Base-by-base conservation (phyloP, 2,329 filamentous ascomycete genomes). In the Colletotrichum spinosum region DNA sequence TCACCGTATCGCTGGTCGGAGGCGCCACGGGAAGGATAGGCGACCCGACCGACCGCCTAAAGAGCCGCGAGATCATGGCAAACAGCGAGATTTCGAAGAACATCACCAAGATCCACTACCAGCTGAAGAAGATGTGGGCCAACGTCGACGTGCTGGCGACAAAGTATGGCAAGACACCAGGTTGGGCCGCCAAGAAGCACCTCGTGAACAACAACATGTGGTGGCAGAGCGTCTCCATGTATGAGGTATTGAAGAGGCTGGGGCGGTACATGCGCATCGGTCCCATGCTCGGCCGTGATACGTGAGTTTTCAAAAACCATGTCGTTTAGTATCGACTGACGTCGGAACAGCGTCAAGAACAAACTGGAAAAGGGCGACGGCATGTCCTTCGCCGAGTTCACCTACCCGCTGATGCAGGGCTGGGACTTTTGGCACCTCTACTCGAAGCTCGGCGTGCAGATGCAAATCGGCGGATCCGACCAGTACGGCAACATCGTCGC, bases 341-440 rank as follows among this genome's bases (percentile, higher is more conserved):
- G 13, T 33, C 8, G 8, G 4, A 42, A 6, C 35, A 82, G 80
- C 39, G 94, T 97, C 59, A 96, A 93, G 78, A 90, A 88, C 62
- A 93, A 94, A 73, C 85, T 98, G 83, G 86, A 86, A n/a, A 89
- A 89, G 57, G 93, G 93, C 42, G 92, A 96, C 69, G 97, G 96
- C 71, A 95, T 99, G 91, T 97, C 94, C 0, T 92, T 97, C 72
- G 90, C 93, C 41, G 96, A 99, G 75, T 97, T 99, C 77, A 87
- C 89, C 46, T 99, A 99, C 74, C 96, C 97, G 1, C 80, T 99
- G 13, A 88, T 98, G 72, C 96, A 99, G 76, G 94, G 91, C 25
- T 98, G 94, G 91, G 96, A 99, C 76, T 99, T 94, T 88, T 98
- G 93, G 92, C 85, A 92, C 70, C 86, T 98, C 80, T 97, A 92